phyloP scores from a whole-genome alignment of 2,329 filamentous ascomycete species.

The Alternaria dauci region DNA sequence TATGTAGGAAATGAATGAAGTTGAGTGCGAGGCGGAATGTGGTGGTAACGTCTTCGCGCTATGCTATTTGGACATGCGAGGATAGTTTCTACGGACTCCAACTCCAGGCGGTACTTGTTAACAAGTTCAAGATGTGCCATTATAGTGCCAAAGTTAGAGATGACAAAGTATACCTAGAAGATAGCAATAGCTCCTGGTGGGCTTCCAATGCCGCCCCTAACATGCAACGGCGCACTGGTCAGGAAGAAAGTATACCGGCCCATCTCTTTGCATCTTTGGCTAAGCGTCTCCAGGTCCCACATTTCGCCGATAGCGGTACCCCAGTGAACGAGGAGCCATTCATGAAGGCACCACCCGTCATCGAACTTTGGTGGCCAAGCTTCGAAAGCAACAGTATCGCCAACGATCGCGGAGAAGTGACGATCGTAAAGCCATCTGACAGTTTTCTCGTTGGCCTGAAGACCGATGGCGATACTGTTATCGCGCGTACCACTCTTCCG shows the following conservation, averaged over 20 bases:
- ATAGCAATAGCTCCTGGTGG: slow-evolving; percentile 49
- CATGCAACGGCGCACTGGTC: slow-evolving; percentile 66
- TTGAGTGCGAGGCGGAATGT: not conserved
- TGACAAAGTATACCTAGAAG: slow-evolving; percentile 25
- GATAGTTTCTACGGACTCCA: not conserved
- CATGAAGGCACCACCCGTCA: slow-evolving; percentile 46
- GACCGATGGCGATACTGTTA: slow-evolving; percentile 43
- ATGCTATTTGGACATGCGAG: not conserved
- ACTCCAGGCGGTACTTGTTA: not conserved
- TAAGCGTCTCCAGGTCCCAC: slow-evolving; percentile 60
- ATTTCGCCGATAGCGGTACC: slow-evolving; percentile 47
- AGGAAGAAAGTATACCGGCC: slow-evolving; percentile 68
- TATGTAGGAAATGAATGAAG: not conserved
- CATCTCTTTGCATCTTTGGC: slow-evolving; percentile 62
- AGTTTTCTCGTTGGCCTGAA: slow-evolving; percentile 44
- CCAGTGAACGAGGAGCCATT: slow-evolving; percentile 45
- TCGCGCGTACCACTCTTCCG: slow-evolving; percentile 45
- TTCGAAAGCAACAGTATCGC: slow-evolving; percentile 54
- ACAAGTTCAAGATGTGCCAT: rapidly evolving
- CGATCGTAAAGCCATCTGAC: slow-evolving; percentile 51
- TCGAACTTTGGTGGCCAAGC: slow-evolving; percentile 43
- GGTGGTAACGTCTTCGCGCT: not conserved
- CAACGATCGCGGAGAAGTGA: slow-evolving; percentile 48
- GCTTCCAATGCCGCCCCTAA: slow-evolving; percentile 57
- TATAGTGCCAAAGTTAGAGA: not conserved